Evolutionary conservation across 2,329 filamentous ascomycete species (phyloP).

Genomic region (Rhinocladiella similis): DNA sequence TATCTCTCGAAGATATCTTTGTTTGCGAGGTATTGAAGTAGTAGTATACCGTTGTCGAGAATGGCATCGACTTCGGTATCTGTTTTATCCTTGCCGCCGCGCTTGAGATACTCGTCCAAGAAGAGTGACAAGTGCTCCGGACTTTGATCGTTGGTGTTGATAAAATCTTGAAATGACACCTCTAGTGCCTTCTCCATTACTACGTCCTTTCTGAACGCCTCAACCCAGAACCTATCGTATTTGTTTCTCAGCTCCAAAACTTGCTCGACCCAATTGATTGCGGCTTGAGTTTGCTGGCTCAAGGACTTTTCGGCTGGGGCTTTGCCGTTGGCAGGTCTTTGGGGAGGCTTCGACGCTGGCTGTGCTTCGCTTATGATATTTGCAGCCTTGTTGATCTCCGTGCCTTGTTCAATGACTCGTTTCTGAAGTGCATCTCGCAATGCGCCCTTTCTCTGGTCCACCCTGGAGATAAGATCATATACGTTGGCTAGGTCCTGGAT

Average conservation of each 20-base stretch:
- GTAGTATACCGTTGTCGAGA: constrained; percentile 82
- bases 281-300: constrained; percentile 80
- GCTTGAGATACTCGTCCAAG: constrained; percentile 94
- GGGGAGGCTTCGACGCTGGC: constrained; percentile 47
- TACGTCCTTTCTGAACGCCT: constrained; percentile 73
- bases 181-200: constrained; percentile 79
- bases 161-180: constrained; percentile 86
- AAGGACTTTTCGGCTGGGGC: constrained; percentile 57
- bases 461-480: constrained; percentile 74
- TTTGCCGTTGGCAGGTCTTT: constrained; percentile 48
- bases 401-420: constrained; percentile 76
- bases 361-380: constrained; percentile 57
- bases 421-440: constrained; percentile 70
- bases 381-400: constrained; percentile 72
- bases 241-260: constrained; percentile 83
- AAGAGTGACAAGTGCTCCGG: constrained; percentile 95
- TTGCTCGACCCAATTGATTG: constrained; percentile 94
- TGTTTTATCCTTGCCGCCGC: constrained; percentile 88
- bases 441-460: constrained; percentile 71
- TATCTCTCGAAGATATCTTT: constrained; percentile 96
- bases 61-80: constrained; percentile 82
- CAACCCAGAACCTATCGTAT: constrained; percentile 76
- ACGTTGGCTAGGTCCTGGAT: constrained; percentile 75
- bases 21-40: constrained; percentile 85
- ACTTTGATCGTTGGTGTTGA: constrained; percentile 82